These are phyloP conservation scores for Trichosporon sp. DNA, from an alignment of 1,284 basidiomycete species.

Conservation along the genomic window DNA sequence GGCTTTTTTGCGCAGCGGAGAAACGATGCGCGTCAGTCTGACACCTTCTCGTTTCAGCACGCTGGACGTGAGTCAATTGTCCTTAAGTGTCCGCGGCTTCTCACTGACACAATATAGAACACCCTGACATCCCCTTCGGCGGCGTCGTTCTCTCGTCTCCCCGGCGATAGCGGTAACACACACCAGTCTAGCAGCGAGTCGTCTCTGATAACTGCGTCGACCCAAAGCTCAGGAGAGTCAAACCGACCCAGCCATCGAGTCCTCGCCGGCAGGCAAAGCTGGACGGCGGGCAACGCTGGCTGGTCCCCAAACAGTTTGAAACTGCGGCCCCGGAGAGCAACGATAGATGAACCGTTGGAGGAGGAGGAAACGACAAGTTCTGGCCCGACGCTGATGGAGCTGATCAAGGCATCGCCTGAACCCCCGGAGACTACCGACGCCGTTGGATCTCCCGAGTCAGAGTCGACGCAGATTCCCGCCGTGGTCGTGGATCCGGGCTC, in stretches of 20 bases:
- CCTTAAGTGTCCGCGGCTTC: neutral
- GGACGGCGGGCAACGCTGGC: neutral
- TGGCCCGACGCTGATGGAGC: neutral
- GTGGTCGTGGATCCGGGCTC: neutral
- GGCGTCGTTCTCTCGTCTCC: neutral
- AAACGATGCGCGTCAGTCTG: conserved; percentile 89
- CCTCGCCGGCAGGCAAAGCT: neutral
- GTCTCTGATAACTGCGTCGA: conserved; percentile 12
- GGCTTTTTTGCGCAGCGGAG: conserved; percentile 74
- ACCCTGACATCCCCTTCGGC: neutral
- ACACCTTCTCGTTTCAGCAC: conserved; percentile 85
- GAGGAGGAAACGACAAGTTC: conserved; percentile 17
- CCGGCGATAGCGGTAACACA: neutral
- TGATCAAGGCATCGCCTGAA: neutral
- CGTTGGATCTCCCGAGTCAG: neutral
- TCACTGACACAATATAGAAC: neutral
- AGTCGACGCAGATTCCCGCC: neutral
- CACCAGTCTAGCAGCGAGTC: conserved; percentile 15
- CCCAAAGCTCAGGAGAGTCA: conserved; percentile 1
- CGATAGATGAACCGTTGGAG: conserved; percentile 36
- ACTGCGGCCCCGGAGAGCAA: conserved; percentile 22
- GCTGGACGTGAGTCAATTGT: conserved; percentile 64
- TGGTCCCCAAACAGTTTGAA: conserved; percentile 1
- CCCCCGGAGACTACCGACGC: neutral
- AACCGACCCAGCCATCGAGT: neutral